Conservation (phyloP, 1,284 basidiomycete genomes). For the Boletellus deceptivus region DNA sequence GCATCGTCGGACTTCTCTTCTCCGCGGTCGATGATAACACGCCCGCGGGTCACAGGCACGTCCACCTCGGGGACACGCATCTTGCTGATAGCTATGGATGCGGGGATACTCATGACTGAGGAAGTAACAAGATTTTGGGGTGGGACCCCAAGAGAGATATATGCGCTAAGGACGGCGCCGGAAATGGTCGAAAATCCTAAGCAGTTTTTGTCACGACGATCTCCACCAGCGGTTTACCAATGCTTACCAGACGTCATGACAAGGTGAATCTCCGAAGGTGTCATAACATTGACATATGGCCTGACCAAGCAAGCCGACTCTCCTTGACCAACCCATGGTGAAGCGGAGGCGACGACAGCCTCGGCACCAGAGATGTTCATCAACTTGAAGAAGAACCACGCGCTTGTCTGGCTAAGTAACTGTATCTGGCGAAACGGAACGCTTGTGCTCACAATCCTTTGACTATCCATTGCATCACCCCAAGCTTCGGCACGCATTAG, state of each 20-base stretch:
- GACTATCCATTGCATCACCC: constrained; percentile 89
- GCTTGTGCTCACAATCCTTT: constrained; percentile 59
- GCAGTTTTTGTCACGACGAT: constrained; percentile 4
- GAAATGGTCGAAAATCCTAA: constrained; percentile 83
- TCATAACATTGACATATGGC: constrained; percentile 88
- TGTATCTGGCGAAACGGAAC: not conserved
- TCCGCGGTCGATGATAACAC: constrained; percentile 76
- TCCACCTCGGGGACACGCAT: constrained; percentile 81
- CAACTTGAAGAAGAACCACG: constrained; percentile 91
- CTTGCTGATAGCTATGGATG: constrained; percentile 89
- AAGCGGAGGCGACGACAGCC: constrained; percentile 87
- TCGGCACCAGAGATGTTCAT: constrained; percentile 88
- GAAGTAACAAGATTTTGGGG: constrained; percentile 84
- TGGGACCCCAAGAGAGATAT: constrained; percentile 81
- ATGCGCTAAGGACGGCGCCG: constrained; percentile 84
- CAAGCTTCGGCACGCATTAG: constrained; percentile 41
- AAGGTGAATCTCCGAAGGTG: constrained; percentile 84
- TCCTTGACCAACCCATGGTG: constrained; percentile 89
- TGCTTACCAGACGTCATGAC: constrained; percentile 81
- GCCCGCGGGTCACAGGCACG: constrained; percentile 82
- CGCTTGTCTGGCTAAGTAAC: constrained; percentile 42
- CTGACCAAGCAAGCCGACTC: constrained; percentile 83
- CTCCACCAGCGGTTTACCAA: not conserved
- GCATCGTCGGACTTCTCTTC: constrained; percentile 49
- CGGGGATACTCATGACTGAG: constrained; percentile 93